Evolutionary conservation across 2,329 filamentous ascomycete genomes (phyloP).

Genomic region (Xylariaceae sp.): DNA sequence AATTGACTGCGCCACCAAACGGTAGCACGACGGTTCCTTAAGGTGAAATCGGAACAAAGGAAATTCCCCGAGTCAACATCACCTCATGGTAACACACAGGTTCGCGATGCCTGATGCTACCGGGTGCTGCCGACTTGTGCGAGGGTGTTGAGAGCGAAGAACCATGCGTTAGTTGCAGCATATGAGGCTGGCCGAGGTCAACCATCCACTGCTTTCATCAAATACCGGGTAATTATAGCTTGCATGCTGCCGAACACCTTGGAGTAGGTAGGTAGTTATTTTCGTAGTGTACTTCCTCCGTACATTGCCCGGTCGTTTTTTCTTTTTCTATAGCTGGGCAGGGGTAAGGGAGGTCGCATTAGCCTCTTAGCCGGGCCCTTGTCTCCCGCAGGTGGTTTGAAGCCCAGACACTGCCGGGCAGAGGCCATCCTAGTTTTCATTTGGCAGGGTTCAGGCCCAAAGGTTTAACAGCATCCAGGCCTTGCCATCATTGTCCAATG

Average conservation of each 20-base stretch:
- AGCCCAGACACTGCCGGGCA: conserved; percentile 13
- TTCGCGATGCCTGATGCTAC: conserved; percentile 12
- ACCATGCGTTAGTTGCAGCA: conserved; percentile 18
- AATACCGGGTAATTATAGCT: conserved; percentile 11
- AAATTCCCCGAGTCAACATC: conserved; percentile 21
- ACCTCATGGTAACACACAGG: conserved; percentile 13
- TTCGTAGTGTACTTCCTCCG: conserved; percentile 8
- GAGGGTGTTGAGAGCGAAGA: conserved; percentile 15
- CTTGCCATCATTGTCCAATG: conserved; percentile 7
- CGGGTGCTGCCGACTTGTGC: conserved; percentile 17
- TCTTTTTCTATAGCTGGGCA: conserved; percentile 18
- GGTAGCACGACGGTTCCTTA: conserved; percentile 9
- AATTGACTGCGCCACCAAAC: conserved; percentile 15
- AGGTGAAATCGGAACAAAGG: conserved; percentile 17
- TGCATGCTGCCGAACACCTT: conserved; percentile 11
- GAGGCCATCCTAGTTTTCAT: conserved; percentile 4
- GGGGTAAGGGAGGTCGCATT: conserved; percentile 16
- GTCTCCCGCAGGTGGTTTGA: conserved; percentile 11
- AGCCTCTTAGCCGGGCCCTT: conserved; percentile 11
- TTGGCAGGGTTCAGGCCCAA: conserved; percentile 11
- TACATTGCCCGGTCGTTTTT: conserved; percentile 5
- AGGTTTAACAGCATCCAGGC: conserved; percentile 9
- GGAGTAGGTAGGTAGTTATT: conserved; percentile 1
- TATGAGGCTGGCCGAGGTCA: conserved; percentile 12
- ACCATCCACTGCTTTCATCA: conserved; percentile 6